phyloP scores from a whole-genome alignment of 306 rosid genomes.

The Rubus idaeus region DNA sequence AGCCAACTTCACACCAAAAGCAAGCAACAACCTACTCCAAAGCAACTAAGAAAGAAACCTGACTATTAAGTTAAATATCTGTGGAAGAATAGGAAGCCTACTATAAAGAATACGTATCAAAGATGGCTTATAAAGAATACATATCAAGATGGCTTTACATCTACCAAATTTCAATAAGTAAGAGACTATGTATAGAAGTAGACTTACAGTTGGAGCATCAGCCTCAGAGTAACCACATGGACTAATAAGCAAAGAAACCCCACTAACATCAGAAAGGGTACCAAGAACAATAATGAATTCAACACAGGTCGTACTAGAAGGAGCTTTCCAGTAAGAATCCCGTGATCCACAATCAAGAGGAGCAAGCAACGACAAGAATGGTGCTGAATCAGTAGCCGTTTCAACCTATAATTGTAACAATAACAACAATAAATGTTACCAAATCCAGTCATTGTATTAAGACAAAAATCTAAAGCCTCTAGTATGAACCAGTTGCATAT shows the following conservation, averaged over 20 bases:
- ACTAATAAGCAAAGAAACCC: constrained; percentile 80
- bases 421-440: not conserved
- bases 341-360: constrained; percentile 65
- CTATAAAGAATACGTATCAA: not conserved
- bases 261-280: constrained; percentile 84
- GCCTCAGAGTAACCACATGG: constrained; percentile 91
- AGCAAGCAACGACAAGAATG: constrained; percentile 79
- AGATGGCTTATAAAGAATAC: not conserved
- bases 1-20: not conserved
- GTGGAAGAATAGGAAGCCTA: not conserved
- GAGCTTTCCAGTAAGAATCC: constrained; percentile 91
- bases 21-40: not conserved
- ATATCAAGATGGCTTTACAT: not conserved
- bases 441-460: not conserved
- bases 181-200: constrained; percentile 23
- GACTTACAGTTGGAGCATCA: constrained; percentile 84
- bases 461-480: not conserved
- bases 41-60: not conserved
- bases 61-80: not conserved
- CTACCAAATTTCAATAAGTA: constrained; percentile 22
- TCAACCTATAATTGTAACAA: constrained; percentile 66
- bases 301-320: constrained; percentile 59
- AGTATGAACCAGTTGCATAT: not conserved
- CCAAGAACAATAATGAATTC: constrained; percentile 80
- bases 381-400: constrained; percentile 74